Conservation (phyloP, 2,329 filamentous ascomycete species). For the Diaporthe aspalathi region DNA sequence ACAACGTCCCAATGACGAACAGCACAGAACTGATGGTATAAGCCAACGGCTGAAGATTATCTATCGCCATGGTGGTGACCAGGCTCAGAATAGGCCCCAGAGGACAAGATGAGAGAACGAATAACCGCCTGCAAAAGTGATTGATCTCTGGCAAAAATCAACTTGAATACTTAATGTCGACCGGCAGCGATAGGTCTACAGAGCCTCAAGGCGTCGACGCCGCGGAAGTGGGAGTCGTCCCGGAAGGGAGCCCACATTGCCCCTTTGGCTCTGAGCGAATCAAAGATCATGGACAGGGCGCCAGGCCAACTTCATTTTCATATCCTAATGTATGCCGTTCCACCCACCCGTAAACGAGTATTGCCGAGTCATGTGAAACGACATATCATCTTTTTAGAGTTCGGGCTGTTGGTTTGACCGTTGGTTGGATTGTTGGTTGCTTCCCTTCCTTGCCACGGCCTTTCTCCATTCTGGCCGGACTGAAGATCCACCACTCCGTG, state of each 20-base stretch:
- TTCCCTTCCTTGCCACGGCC: neutral
- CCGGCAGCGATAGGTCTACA: neutral
- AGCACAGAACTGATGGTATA: neutral
- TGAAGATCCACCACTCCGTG: neutral
- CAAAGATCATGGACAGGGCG: neutral
- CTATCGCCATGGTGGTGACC: neutral
- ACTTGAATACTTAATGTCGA: neutral
- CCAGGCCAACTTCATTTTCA: neutral
- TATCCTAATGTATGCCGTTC: neutral
- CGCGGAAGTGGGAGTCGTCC: neutral
- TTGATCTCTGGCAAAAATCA: neutral
- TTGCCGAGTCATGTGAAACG: constrained; percentile 4
- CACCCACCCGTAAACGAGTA: neutral
- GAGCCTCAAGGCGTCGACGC: neutral
- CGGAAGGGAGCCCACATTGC: neutral
- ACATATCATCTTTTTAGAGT: constrained; percentile 10
- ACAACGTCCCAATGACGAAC: neutral
- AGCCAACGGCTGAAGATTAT: constrained; percentile 13
- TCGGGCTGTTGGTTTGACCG: neutral
- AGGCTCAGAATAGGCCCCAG: neutral
- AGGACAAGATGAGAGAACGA: neutral
- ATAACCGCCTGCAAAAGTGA: neutral
- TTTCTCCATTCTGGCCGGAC: neutral
- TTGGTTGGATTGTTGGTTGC: neutral
- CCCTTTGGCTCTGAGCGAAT: constrained; percentile 5